Evolutionary conservation across 2,329 filamentous ascomycete species (phyloP).

Genomic region (Furcasterigmium furcatum): DNA sequence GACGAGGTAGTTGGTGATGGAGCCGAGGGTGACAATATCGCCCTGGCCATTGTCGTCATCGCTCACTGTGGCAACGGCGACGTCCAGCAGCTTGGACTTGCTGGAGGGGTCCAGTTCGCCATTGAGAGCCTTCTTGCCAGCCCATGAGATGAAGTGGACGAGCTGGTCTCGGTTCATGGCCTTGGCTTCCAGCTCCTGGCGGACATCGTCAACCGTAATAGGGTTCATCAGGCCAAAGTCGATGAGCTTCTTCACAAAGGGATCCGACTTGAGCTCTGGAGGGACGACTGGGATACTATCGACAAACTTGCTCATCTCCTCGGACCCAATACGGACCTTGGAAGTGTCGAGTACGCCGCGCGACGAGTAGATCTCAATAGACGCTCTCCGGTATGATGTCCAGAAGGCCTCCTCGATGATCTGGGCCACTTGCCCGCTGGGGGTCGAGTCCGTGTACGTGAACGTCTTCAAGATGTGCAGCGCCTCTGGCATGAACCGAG

Average conservation of each 20-base stretch:
- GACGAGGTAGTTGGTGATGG: conserved; percentile 72
- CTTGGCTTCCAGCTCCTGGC: conserved; percentile 75
- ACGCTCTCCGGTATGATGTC: conserved; percentile 80
- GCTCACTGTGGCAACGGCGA: conserved; percentile 70
- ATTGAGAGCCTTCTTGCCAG: conserved; percentile 66
- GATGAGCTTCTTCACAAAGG: conserved; percentile 76
- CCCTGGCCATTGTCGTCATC: conserved; percentile 56
- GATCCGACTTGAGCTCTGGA: conserved; percentile 67
- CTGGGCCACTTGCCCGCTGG: conserved; percentile 76
- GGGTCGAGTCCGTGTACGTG: conserved; percentile 85
- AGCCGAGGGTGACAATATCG: conserved; percentile 72
- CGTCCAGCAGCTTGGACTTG: conserved; percentile 69
- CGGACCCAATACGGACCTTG: conserved; percentile 71
- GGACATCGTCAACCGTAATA: conserved; percentile 84
- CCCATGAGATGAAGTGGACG: conserved; percentile 81
- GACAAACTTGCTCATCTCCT: conserved; percentile 70
- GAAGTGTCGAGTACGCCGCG: conserved; percentile 82
- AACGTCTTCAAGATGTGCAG: conserved; percentile 84
- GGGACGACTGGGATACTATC: conserved; percentile 86
- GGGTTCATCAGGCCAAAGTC: conserved; percentile 85
- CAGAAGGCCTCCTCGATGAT: conserved; percentile 95
- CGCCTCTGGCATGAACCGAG: conserved; percentile 71
- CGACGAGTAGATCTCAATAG: conserved; percentile 85
- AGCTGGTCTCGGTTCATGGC: conserved; percentile 78
- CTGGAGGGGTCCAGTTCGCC: conserved; percentile 69